A percentile compares a stretch with the other conserved stretches of the same genome.
phyloP scores from a whole-genome alignment of 164 flowering plant species.

The Magnolia kwangsiensis region DNA sequence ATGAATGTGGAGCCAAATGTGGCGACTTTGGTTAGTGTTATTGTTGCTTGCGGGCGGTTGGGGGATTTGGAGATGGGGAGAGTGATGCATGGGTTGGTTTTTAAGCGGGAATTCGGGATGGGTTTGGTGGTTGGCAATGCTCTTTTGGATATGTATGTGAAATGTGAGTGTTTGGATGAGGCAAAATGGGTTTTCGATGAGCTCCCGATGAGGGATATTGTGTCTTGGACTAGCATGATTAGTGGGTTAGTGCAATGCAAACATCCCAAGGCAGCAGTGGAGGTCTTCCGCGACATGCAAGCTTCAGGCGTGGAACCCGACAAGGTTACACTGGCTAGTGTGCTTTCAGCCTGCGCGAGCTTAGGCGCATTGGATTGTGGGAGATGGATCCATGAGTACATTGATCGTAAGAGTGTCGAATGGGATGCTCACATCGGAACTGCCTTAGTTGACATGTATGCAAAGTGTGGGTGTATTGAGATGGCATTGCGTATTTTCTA shows the following conservation, averaged over 20 bases:
- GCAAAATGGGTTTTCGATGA: conserved; percentile 36
- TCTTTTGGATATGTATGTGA: conserved; percentile 51
- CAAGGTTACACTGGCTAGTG: conserved; percentile 38
- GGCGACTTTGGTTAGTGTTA: conserved; percentile 38
- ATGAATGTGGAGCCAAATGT: conserved; percentile 50
- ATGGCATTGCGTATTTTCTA: conserved; percentile 33
- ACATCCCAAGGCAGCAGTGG: conserved; percentile 35
- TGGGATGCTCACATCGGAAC: conserved; percentile 50
- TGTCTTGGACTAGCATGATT: conserved; percentile 55
- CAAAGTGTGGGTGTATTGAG: conserved; percentile 56
- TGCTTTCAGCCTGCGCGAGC: conserved; percentile 58
- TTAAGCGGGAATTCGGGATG: conserved; percentile 17
- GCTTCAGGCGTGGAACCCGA: conserved; percentile 36
- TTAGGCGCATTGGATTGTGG: conserved; percentile 49
- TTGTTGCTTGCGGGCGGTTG: conserved; percentile 40
- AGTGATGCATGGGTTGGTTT: conserved; percentile 40
- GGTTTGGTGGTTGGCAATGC: conserved; percentile 38
- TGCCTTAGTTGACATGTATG: conserved; percentile 55
- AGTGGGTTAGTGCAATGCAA: conserved; percentile 45
- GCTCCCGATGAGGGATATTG: conserved; percentile 35
- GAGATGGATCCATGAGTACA: conserved; percentile 50
- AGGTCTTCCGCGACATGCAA: conserved; percentile 36
- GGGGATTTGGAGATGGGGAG: conserved; percentile 33
- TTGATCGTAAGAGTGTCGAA: conserved; percentile 28
- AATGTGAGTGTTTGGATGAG: conserved; percentile 32